Evolutionary conservation across 345 rosid species (phyloP).

Genomic region (Psidium friedrichsthalianum): DNA sequence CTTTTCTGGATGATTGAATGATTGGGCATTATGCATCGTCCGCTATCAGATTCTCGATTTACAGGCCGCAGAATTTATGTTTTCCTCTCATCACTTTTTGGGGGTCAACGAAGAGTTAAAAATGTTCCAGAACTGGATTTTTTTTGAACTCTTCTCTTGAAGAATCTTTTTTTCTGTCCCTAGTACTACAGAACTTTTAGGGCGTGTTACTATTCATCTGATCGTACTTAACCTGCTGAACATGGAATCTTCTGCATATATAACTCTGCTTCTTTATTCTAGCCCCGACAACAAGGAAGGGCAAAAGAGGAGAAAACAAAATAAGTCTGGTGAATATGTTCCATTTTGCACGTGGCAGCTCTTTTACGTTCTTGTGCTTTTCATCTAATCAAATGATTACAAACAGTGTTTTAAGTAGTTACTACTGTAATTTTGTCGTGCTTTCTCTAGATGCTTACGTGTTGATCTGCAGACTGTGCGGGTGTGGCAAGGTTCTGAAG

Average conservation of each 20-base stretch:
- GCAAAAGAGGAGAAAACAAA: no score
- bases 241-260: background rate
- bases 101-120: no score
- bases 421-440: background rate
- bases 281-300: no score
- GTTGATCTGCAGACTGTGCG: no score
- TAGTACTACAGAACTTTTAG: background rate
- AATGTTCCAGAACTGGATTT: no score
- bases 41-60: background rate
- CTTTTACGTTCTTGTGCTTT: no score
- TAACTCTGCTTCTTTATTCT: no score
- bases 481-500: slow-evolving; percentile 77
- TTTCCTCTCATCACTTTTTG: no score
- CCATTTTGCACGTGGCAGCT: no score
- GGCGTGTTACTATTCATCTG: background rate
- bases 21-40: background rate
- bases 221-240: background rate
- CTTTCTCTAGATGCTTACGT: no score
- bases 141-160: background rate
- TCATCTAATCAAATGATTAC: no score
- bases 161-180: background rate
- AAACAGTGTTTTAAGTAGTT: background rate
- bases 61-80: background rate
- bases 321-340: background rate
- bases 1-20: background rate